Evolutionary conservation across 495 filamentous ascomycete genomes (phyloP).

Genomic region (Hyphodiscus hymeniophilus): DNA sequence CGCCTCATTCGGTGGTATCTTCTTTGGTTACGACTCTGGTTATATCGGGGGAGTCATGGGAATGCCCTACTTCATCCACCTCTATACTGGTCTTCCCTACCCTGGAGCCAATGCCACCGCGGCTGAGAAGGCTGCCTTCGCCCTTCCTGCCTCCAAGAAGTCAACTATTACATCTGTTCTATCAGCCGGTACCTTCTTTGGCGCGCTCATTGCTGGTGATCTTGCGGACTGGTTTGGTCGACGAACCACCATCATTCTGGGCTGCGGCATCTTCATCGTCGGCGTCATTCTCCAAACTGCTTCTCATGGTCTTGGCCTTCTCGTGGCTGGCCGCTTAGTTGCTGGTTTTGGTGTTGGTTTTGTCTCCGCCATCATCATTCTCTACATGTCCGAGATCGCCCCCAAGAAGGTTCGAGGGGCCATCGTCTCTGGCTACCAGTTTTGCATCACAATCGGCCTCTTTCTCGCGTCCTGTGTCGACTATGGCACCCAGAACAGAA

Average conservation of each 20-base stretch:
- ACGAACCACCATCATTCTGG: slow-evolving; percentile 57
- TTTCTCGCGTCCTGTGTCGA: slow-evolving; percentile 65
- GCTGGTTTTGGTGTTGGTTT: slow-evolving; percentile 80
- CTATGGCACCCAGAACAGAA: slow-evolving; percentile 54
- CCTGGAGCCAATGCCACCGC: slow-evolving; percentile 10
- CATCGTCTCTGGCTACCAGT: slow-evolving; percentile 62
- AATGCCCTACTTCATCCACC: slow-evolving; percentile 69
- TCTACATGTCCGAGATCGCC: slow-evolving; percentile 63
- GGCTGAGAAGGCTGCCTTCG: slow-evolving; percentile 13
- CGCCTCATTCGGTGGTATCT: slow-evolving; percentile 79
- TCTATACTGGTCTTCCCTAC: slow-evolving; percentile 35
- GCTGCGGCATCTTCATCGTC: slow-evolving; percentile 60
- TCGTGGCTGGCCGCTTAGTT: slow-evolving; percentile 70
- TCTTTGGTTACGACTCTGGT: slow-evolving; percentile 60
- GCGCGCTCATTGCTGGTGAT: slow-evolving; percentile 59
- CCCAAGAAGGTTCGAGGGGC: slow-evolving; percentile 61
- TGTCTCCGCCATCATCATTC: slow-evolving; percentile 52
- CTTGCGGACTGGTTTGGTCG: slow-evolving; percentile 69
- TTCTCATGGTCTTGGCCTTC: slow-evolving; percentile 55
- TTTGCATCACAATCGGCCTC: slow-evolving; percentile 65
- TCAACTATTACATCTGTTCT: slow-evolving; percentile 79
- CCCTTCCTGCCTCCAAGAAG: slow-evolving; percentile 49
- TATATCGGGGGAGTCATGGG: slow-evolving; percentile 18
- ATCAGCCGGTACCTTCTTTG: slow-evolving; percentile 86
- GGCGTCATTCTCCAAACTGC: slow-evolving; percentile 78